A percentile compares a stretch with the other conserved stretches of the same genome.
Conservation (phyloP, 768 basidiomycete genomes). For the Russula sp. region DNA sequence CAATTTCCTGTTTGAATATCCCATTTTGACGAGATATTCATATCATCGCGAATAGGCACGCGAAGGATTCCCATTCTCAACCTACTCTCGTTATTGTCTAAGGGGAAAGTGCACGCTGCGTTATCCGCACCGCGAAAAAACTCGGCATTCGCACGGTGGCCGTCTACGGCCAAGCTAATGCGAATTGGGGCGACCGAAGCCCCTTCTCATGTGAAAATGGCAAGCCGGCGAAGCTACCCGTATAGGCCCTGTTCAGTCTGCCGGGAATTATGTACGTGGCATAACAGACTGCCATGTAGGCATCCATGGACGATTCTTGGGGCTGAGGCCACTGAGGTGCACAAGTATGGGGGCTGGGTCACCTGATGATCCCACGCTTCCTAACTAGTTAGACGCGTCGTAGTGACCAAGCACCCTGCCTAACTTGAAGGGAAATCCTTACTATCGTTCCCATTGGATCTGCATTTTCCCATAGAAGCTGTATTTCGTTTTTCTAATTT, state of each 20-base stretch:
- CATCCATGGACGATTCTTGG: neutral
- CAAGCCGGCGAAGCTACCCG: conserved; percentile 53
- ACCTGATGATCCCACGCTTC: too few species aligned
- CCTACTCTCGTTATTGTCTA: conserved; percentile 26
- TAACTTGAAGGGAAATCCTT: too few species aligned
- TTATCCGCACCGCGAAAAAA: conserved; percentile 83
- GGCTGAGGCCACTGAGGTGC: conserved; percentile 78
- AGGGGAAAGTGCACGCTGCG: conserved; percentile 93
- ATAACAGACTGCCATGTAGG: neutral
- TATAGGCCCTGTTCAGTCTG: conserved; percentile 85
- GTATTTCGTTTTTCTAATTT: too few species aligned
- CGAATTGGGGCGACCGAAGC: too few species aligned
- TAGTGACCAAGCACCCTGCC: too few species aligned
- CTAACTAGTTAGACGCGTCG: too few species aligned
- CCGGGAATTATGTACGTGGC: conserved; percentile 77
- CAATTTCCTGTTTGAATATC: conserved; percentile 30
- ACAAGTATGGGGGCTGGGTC: conserved; percentile 48
- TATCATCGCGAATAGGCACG: conserved; percentile 84
- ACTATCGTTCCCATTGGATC: too few species aligned
- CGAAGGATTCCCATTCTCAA: neutral
- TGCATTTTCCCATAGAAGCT: too few species aligned
- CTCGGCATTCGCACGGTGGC: conserved; percentile 89
- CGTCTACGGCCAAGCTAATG: conserved; percentile 85
- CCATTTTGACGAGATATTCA: conserved; percentile 84
- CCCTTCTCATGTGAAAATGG: conserved; percentile 80